These are phyloP conservation scores for Penicillium sp. DNA, from an alignment of 2,329 filamentous ascomycete genomes.

Conservation along the genomic window DNA sequence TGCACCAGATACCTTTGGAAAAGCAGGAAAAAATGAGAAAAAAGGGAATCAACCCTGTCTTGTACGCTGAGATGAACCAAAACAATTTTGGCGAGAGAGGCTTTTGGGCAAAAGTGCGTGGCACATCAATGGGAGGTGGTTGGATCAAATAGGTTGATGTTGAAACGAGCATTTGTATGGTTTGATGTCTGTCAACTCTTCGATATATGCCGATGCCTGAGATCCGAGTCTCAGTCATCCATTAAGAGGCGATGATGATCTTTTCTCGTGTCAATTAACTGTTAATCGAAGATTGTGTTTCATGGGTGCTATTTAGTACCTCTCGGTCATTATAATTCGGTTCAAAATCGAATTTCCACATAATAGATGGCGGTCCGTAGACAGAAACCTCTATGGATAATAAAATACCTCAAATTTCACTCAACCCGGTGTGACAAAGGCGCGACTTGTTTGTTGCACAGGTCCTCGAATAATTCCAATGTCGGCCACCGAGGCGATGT, in stretches of 20 bases:
- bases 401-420: not conserved
- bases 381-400: not conserved
- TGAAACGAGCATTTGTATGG: too few relatives aligned
- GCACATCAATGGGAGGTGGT: slow-evolving; percentile 16
- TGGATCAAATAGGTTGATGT: slow-evolving; percentile 11
- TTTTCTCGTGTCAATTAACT: not conserved
- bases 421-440: not conserved
- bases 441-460: not conserved
- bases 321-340: not conserved
- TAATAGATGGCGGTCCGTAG: not conserved
- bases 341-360: not conserved
- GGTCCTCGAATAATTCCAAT: not conserved
- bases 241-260: not conserved
- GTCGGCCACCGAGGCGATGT: not conserved
- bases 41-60: slow-evolving; percentile 45
- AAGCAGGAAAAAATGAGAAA: slow-evolving; percentile 43
- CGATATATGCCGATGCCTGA: not conserved
- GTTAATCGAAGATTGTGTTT: not conserved
- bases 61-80: slow-evolving; percentile 48
- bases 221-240: not conserved
- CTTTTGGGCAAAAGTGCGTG: slow-evolving; percentile 18
- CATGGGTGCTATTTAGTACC: not conserved
- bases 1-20: slow-evolving; percentile 26
- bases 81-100: slow-evolving; percentile 31
- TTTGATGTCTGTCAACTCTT: not conserved